Evolutionary conservation across 345 rosid species (phyloP).

Genomic region (Eucalyptus grandis): DNA sequence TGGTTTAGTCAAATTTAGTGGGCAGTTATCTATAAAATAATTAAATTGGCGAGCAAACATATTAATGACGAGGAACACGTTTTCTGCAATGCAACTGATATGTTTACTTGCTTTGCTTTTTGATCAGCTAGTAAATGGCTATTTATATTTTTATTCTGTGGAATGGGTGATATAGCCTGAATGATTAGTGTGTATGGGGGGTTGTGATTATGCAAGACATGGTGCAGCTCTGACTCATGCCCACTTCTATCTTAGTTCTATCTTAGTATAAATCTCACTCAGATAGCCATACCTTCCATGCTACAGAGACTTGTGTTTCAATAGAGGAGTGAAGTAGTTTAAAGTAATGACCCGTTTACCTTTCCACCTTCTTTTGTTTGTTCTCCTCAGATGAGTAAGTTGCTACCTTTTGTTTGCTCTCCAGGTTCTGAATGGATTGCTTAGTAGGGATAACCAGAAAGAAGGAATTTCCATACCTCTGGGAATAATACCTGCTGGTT

Average conservation of each 20-base stretch:
- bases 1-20: not conserved
- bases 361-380: not conserved
- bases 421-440: conserved; percentile 94
- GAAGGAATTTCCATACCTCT: conserved; percentile 99
- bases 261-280: too few relatives aligned
- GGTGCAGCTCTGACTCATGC: not conserved
- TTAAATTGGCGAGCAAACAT: not conserved
- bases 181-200: not conserved
- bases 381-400: not conserved
- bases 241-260: too few relatives aligned
- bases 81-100: not conserved
- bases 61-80: not conserved
- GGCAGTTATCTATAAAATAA: not conserved
- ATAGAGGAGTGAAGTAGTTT: not conserved
- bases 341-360: not conserved
- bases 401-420: conserved; percentile 2
- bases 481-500: conserved; percentile 98
- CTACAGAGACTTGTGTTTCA: not conserved
- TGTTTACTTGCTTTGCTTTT: not conserved
- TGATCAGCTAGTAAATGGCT: not conserved
- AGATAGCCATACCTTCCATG: too few relatives aligned
- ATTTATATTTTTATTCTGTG: not conserved
- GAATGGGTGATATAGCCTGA: not conserved
- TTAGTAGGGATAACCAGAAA: conserved; percentile 75
- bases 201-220: not conserved